Conservation (phyloP, 2,329 filamentous ascomycete species). For the Hymenoscyphus salicellus region DNA sequence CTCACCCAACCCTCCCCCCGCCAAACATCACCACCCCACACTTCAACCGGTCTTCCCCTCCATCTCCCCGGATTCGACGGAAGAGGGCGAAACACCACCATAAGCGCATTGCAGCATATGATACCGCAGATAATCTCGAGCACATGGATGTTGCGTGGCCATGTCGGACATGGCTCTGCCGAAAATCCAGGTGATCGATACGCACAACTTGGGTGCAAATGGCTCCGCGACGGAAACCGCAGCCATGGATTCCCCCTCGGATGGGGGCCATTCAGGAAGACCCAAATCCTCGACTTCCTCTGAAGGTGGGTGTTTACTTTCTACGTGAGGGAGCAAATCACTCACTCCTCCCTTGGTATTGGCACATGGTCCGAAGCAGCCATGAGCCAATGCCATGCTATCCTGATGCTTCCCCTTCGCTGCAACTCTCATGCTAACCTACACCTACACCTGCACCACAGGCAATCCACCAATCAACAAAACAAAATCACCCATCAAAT, state of each 20-base stretch:
- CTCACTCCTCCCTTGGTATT: background rate
- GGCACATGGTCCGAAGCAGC: background rate
- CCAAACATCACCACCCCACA: too few relatives aligned
- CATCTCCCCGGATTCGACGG: background rate
- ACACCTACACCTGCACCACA: conserved; percentile 16
- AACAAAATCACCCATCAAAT: conserved; percentile 30
- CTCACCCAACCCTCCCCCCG: background rate
- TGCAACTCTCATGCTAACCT: conserved; percentile 28
- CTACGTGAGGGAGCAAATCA: background rate
- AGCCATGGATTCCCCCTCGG: conserved; percentile 30
- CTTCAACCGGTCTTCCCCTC: background rate
- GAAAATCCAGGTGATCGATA: conserved; percentile 34
- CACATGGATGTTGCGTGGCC: conserved; percentile 27
- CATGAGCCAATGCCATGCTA: conserved; percentile 2
- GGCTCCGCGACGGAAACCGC: conserved; percentile 21
- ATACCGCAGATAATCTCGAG: background rate
- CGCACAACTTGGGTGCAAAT: conserved; percentile 20
- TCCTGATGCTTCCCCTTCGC: conserved; percentile 14
- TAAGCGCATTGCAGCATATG: background rate
- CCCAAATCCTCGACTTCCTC: conserved; percentile 33
- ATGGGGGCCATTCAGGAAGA: conserved; percentile 28
- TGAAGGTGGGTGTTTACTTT: conserved; percentile 29
- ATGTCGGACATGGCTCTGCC: conserved; percentile 34
- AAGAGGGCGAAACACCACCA: background rate
- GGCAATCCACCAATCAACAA: conserved; percentile 28